Evolutionary conservation across 768 basidiomycete species (phyloP), one percentile per base, ranked within the genome.

Genomic region (Mycena rebaudengoi): DNA sequence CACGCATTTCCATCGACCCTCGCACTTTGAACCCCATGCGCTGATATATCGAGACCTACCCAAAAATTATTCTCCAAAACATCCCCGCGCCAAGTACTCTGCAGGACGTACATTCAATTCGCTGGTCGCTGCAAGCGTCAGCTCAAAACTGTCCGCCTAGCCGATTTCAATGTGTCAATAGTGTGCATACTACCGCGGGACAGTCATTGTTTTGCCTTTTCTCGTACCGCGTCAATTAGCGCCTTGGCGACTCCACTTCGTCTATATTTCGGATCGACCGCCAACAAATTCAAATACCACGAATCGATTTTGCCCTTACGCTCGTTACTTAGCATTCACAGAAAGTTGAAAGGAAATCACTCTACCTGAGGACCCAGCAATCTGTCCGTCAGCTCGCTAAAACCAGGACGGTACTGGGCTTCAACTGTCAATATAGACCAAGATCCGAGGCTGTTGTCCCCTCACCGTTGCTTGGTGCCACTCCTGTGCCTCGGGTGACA

Each of bases 241-340:
- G 64, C 55, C 43, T 50, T 62, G 11, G 63, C 63, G 39, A 53
- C 49, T 25, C 63, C 62, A 26, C 35, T 53, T 25, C 53, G 30
- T 52, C 48, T 58, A 45, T 62, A 37, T 13, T 30, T n/a, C 21
- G 67, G 60, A 37, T 65, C 67, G 32, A 68, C 64, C 7, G 67
- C 64, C 2, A 68, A 28, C 51, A 68, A 46, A n/a, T 51, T 58
- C 16, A 65, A 41, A 44, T 65, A 68, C 63, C 60, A 68, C 18
- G 62, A 64, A 30, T 64, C 58, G 20, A 67, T 40, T 33, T 64
- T 65, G n/a, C n/a, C n/a, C n/a, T n/a, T n/a, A n/a, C n/a, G n/a
- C n/a, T n/a, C n/a, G n/a, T n/a, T n/a, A n/a, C n/a, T n/a, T n/a
- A n/a, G n/a, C n/a, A n/a, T n/a, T n/a, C n/a, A n/a, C n/a, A n/a